Base-by-base conservation (phyloP, 139 green algal genomes). In the Chlorella sp. region DNA sequence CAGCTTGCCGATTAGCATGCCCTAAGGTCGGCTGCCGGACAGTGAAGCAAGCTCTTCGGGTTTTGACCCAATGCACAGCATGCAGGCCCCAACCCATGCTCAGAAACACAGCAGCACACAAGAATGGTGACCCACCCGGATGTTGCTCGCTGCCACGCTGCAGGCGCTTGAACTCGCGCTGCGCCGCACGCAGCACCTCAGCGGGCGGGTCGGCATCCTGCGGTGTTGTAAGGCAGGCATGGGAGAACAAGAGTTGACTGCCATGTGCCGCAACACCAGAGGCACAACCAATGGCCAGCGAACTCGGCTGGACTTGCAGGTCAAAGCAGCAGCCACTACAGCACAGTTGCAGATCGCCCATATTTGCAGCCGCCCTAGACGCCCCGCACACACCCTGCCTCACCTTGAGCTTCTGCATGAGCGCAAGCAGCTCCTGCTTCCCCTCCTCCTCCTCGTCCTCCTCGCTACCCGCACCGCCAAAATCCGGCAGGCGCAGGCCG, bases 371-470 rank as follows among this genome's bases (percentile, higher is more conserved):
- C n/a, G n/a, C n/a, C n/a, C n/a, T n/a, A n/a, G 9, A 30, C 22
- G 30, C 56, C 56, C 56, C 9, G 56, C 56, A 3, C 8, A 22
- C 65, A 44, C n/a, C 2, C 38, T 7, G 2, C 44, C 81, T 41
- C 81, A 81, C 72, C 77, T 87, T 74, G 32, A 89, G 78, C 64
- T 87, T 86, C 30, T 85, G 54, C 76, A 89, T 70, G 34, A 89
- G 54, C 0, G 60, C 64, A 54, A 54, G 54, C 77, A 86, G 81
- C 72, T 86, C 81, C 54, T 54, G 43, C 81, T 65, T 73, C 30
- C 81, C 73, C 8, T 79, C 68, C 51, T 86, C 81, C 70, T 68
- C 80, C 46, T 86, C 81, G 16, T 86, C 81, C 17, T 73, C 72
- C 5, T 73, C 54, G 41, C 64, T 67, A 1, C 69, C 44, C 8